phyloP scores from a whole-genome alignment of 805 yeast genomes.

The Suhomyces vadensis region DNA sequence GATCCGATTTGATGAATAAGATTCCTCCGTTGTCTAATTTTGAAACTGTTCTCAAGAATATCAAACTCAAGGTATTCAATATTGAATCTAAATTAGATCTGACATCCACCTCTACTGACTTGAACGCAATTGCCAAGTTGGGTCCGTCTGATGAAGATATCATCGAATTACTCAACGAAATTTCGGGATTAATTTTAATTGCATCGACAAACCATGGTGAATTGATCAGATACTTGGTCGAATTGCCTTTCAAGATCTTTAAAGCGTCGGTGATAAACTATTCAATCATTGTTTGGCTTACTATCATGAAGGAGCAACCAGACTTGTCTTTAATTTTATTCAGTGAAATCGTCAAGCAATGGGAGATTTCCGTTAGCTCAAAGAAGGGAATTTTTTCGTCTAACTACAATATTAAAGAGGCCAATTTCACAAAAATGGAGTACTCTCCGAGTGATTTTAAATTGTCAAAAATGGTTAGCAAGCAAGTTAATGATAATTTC shows the following conservation, averaged over 20 bases:
- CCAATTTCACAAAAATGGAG: slow-evolving; percentile 77
- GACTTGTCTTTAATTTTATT: slow-evolving; percentile 59
- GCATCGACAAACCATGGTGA: slow-evolving; percentile 45
- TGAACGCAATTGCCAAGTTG: neutral
- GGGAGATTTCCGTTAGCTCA: slow-evolving; percentile 65
- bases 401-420: slow-evolving; percentile 51
- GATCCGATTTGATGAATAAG: slow-evolving; percentile 41
- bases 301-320: slow-evolving; percentile 68
- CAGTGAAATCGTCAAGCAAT: slow-evolving; percentile 65
- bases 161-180: slow-evolving; percentile 45
- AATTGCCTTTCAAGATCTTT: slow-evolving; percentile 70
- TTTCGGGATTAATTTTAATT: slow-evolving; percentile 39
- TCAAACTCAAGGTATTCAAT: slow-evolving; percentile 26
- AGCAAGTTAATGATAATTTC: slow-evolving; percentile 29
- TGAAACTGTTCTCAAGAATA: slow-evolving; percentile 27
- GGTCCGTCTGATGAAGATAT: slow-evolving; percentile 24
- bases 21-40: slow-evolving; percentile 27
- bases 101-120: neutral
- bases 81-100: slow-evolving; percentile 13
- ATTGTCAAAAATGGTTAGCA: slow-evolving; percentile 49
- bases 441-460: slow-evolving; percentile 80
- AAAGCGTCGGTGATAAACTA: slow-evolving; percentile 58
- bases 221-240: slow-evolving; percentile 52
- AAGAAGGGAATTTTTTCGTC: slow-evolving; percentile 65
- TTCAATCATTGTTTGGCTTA: slow-evolving; percentile 79